These are phyloP conservation scores for Phalaenopsis aphrodite DNA, from an alignment of 106 monocot genomes.

Conservation along the genomic window DNA sequence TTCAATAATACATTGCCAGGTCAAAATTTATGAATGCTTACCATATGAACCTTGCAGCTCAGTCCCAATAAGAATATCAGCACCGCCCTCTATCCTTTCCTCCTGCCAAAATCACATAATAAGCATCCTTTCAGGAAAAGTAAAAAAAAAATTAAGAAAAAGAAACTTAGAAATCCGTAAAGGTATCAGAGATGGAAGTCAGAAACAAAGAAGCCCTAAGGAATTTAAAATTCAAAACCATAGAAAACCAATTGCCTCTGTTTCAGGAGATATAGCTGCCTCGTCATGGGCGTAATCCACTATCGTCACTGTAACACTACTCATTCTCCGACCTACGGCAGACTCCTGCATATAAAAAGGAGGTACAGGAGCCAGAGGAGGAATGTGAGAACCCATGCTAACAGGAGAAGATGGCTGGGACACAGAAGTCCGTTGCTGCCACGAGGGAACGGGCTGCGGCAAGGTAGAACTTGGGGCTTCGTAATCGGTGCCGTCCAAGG, in stretches of 20 bases:
- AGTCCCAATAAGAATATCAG: slow-evolving; percentile 12
- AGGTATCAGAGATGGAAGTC: background rate
- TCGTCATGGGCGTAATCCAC: slow-evolving; percentile 92
- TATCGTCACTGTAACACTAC: slow-evolving; percentile 33
- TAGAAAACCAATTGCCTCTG: slow-evolving; percentile 28
- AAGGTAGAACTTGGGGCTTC: slow-evolving; percentile 42
- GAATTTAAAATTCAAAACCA: background rate
- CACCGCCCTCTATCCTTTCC: slow-evolving; percentile 18
- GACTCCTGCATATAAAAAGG: slow-evolving; percentile 1
- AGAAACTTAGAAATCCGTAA: too few species aligned
- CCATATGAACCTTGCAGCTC: slow-evolving; percentile 30
- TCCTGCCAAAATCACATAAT: slow-evolving; percentile 23
- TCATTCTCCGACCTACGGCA: slow-evolving; percentile 10
- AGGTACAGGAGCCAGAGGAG: slow-evolving; percentile 3
- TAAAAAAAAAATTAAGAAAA: too few species aligned
- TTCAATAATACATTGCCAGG: background rate
- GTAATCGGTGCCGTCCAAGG: slow-evolving; percentile 20
- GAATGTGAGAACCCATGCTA: slow-evolving; percentile 1
- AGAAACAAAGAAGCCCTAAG: background rate
- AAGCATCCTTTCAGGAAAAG: too few species aligned
- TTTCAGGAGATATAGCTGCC: slow-evolving; percentile 66
- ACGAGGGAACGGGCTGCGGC: slow-evolving; percentile 13
- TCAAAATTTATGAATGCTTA: slow-evolving; percentile 9
- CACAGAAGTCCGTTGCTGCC: slow-evolving; percentile 5
- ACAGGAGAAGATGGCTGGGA: slow-evolving; percentile 14